Conservation (phyloP, 805 yeast species). For the Scheffersomyces lignosus region DNA sequence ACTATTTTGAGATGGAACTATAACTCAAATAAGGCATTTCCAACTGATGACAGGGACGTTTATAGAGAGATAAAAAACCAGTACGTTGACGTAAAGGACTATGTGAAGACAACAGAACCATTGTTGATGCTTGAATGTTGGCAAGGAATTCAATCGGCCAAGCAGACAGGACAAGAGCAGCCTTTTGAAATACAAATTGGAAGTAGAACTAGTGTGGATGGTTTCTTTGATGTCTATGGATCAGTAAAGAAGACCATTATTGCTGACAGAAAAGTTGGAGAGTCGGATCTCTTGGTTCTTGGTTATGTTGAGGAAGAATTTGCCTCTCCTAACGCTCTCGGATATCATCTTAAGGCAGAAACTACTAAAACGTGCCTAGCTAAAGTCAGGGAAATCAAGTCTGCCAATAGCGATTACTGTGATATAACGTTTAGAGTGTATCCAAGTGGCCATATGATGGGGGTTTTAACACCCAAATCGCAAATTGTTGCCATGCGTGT, state of each 20-base stretch:
- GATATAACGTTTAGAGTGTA: slow-evolving; percentile 75
- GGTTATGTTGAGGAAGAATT: slow-evolving; percentile 34
- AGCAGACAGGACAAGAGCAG: slow-evolving; percentile 54
- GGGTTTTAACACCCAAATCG: slow-evolving; percentile 61
- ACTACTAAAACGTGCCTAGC: slow-evolving; percentile 66
- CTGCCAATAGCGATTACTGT: slow-evolving; percentile 59
- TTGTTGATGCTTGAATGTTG: slow-evolving; percentile 86
- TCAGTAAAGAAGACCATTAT: slow-evolving; percentile 57
- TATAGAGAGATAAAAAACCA: slow-evolving; percentile 52
- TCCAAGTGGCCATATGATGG: slow-evolving; percentile 52
- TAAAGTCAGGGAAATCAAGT: slow-evolving; percentile 71
- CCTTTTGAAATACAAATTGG: slow-evolving; percentile 75
- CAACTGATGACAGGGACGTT: slow-evolving; percentile 47
- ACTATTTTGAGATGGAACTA: slow-evolving; percentile 78
- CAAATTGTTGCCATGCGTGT: slow-evolving; percentile 69
- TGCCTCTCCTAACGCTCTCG: slow-evolving; percentile 16
- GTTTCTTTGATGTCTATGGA: slow-evolving; percentile 84
- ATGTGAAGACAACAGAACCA: slow-evolving; percentile 72
- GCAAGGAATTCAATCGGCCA: slow-evolving; percentile 81
- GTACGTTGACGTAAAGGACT: slow-evolving; percentile 62
- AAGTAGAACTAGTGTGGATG: slow-evolving; percentile 78
- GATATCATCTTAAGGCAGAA: slow-evolving; percentile 28
- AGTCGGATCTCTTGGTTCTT: slow-evolving; percentile 71
- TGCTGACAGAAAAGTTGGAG: slow-evolving; percentile 57
- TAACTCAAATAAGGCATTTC: slow-evolving; percentile 53